Evolutionary conservation across 371 early-diverging fungal species (phyloP).

Genomic region (Lichtheimia ornata): DNA sequence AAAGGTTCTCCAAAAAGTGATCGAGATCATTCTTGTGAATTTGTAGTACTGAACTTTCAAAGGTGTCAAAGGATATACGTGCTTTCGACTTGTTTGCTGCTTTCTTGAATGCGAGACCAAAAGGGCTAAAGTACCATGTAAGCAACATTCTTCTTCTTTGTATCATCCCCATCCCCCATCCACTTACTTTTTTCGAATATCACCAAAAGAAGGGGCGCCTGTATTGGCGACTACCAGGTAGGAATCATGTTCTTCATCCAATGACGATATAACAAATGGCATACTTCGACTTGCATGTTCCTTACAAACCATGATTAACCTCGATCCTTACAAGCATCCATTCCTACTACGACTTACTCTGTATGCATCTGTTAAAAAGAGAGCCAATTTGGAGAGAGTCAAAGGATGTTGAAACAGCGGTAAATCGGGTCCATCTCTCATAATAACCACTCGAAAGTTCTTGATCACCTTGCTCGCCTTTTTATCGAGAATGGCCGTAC

Average conservation of each 20-base stretch:
- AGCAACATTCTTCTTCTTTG: background rate
- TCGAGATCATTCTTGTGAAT: conserved; percentile 65
- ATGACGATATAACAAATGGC: conserved; percentile 68
- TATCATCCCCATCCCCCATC: background rate
- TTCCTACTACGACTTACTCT: conserved; percentile 50
- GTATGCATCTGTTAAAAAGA: conserved; percentile 78
- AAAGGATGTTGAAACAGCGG: conserved; percentile 63
- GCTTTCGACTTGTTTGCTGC: conserved; percentile 62
- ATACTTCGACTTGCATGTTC: conserved; percentile 55
- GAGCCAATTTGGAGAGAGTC: conserved; percentile 69
- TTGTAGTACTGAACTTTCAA: conserved; percentile 69
- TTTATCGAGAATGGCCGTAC: conserved; percentile 75
- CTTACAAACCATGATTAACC: conserved; percentile 19
- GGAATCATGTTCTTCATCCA: conserved; percentile 59
- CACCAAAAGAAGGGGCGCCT: conserved; percentile 61
- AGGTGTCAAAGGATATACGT: conserved; percentile 62
- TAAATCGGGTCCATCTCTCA: conserved; percentile 60
- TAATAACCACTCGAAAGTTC: conserved; percentile 70
- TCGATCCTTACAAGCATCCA: background rate
- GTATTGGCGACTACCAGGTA: conserved; percentile 73
- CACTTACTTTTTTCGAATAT: conserved; percentile 68
- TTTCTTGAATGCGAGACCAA: conserved; percentile 72
- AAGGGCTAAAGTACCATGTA: conserved; percentile 47
- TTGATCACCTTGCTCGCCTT: conserved; percentile 66
- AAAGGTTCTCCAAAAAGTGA: conserved; percentile 49